A percentile compares a stretch with the other conserved stretches of the same genome.
Conservation (phyloP, 805 yeast species). For the Ogataea salicorniae region DNA sequence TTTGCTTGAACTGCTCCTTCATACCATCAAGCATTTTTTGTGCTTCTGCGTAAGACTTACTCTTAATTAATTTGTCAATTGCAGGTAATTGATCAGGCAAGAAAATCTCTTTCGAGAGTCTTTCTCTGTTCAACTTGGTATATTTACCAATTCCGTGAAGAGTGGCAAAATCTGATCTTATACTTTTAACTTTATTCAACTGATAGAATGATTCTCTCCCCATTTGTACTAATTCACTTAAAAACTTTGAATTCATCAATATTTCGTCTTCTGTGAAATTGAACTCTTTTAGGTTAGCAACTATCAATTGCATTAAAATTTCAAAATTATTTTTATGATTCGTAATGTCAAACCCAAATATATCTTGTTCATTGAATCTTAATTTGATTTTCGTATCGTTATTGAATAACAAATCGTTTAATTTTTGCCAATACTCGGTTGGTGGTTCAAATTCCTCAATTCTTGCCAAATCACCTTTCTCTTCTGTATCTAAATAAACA, state of each 20-base stretch:
- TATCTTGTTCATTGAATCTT: conserved; percentile 13
- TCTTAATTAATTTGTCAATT: conserved; percentile 14
- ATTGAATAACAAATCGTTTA: conserved; percentile 31
- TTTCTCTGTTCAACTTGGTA: neutral
- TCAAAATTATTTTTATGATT: conserved; percentile 23
- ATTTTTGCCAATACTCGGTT: conserved; percentile 37
- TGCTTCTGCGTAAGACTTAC: conserved; percentile 34
- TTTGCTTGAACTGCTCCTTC: conserved; percentile 33
- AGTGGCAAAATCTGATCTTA: conserved; percentile 1
- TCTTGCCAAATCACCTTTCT: conserved; percentile 22
- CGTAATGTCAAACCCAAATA: conserved; percentile 14
- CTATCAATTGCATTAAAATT: conserved; percentile 17
- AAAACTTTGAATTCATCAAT: conserved; percentile 14
- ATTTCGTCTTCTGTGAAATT: conserved; percentile 20
- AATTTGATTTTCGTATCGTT: conserved; percentile 15
- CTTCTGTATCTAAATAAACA: conserved; percentile 32
- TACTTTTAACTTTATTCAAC: conserved; percentile 4
- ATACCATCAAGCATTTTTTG: conserved; percentile 31
- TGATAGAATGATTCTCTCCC: conserved; percentile 21
- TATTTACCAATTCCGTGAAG: conserved; percentile 8
- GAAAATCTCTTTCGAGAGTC: conserved; percentile 1
- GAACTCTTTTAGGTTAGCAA: conserved; percentile 12
- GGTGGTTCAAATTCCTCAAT: conserved; percentile 35
- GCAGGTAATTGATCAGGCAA: conserved; percentile 11
- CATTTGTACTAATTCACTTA: conserved; percentile 19